A percentile compares a stretch with the other conserved stretches of the same genome.
These are phyloP conservation scores for Penicillium argentinense DNA, from an alignment of 495 filamentous ascomycete genomes.

Conservation along the genomic window DNA sequence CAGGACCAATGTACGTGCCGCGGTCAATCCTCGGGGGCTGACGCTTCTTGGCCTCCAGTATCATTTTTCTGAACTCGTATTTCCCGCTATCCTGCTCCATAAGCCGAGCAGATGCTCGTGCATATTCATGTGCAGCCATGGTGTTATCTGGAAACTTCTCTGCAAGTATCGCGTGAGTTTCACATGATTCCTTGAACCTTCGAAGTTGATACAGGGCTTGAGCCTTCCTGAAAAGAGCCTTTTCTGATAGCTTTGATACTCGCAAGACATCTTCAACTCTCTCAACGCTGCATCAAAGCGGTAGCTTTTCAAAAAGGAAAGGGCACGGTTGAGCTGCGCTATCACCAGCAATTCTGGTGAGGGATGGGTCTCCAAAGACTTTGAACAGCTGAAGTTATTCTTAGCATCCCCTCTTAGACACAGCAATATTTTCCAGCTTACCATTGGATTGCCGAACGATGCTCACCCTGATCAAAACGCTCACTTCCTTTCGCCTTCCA, in stretches of 20 bases:
- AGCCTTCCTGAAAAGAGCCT: slow-evolving; percentile 46
- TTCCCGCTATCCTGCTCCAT: slow-evolving; percentile 26
- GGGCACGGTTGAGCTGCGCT: slow-evolving; percentile 45
- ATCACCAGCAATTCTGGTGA: slow-evolving; percentile 15
- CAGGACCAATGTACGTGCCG: slow-evolving; percentile 43
- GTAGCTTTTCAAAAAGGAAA: slow-evolving; percentile 41
- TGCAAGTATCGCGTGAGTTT: slow-evolving; percentile 18
- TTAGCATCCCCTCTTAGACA: slow-evolving; percentile 10
- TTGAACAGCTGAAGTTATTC: slow-evolving; percentile 23
- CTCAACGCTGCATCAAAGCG: slow-evolving; percentile 48
- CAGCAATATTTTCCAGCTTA: slow-evolving; percentile 5
- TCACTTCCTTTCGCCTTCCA: slow-evolving; percentile 45
- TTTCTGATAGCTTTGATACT: slow-evolving; percentile 32
- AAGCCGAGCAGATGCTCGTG: slow-evolving; percentile 19
- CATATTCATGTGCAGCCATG: slow-evolving; percentile 16
- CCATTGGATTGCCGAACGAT: slow-evolving; percentile 24
- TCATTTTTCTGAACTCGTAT: slow-evolving; percentile 46
- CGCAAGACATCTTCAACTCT: slow-evolving; percentile 38
- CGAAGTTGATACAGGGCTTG: slow-evolving; percentile 46
- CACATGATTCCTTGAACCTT: slow-evolving; percentile 38
- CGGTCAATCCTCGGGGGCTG: slow-evolving; percentile 42
- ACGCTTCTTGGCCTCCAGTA: slow-evolving; percentile 30
- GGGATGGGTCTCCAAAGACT: slow-evolving; percentile 19
- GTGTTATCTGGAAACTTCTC: slow-evolving; percentile 25
- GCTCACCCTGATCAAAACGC: slow-evolving; percentile 18